phyloP scores from a whole-genome alignment of 2,329 filamentous ascomycete species.

The Hirsutella minnesotensis region DNA sequence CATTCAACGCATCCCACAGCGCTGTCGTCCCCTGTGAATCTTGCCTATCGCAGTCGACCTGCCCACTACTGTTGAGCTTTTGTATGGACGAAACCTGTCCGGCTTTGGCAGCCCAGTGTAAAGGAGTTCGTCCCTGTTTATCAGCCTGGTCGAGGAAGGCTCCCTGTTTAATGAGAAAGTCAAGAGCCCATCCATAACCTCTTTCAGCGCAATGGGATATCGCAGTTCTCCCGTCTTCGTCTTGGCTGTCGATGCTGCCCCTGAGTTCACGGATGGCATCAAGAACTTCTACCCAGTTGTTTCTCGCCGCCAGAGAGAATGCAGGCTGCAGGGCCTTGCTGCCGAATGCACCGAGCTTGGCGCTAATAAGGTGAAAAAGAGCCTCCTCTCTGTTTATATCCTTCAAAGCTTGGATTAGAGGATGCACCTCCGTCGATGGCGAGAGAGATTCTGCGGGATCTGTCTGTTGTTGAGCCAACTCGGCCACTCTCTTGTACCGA shows the following conservation, averaged over 20 bases:
- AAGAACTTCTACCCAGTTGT: constrained; percentile 6
- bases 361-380: background rate
- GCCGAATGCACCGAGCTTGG: constrained; percentile 1
- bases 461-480: background rate
- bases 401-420: background rate
- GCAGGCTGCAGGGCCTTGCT: constrained; percentile 1
- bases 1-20: background rate
- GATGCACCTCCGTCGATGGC: background rate
- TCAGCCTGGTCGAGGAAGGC: constrained; percentile 4
- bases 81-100: background rate
- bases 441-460: constrained; percentile 1
- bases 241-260: constrained; percentile 4
- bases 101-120: constrained; percentile 3
- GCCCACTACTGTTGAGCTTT: background rate
- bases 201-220: constrained; percentile 7
- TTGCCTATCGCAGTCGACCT: background rate
- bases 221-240: constrained; percentile 7
- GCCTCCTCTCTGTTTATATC: background rate
- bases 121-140: constrained; percentile 1
- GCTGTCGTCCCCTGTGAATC: background rate
- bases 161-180: constrained; percentile 1
- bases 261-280: constrained; percentile 5
- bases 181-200: constrained; percentile 2
- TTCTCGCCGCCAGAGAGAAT: constrained; percentile 6
- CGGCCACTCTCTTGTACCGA: constrained; percentile 3